Percentiles rank a stretch among this genome's conserved stretches.
Conservation (phyloP, 257 asterid species). For the Paraleonurus japonicus region DNA sequence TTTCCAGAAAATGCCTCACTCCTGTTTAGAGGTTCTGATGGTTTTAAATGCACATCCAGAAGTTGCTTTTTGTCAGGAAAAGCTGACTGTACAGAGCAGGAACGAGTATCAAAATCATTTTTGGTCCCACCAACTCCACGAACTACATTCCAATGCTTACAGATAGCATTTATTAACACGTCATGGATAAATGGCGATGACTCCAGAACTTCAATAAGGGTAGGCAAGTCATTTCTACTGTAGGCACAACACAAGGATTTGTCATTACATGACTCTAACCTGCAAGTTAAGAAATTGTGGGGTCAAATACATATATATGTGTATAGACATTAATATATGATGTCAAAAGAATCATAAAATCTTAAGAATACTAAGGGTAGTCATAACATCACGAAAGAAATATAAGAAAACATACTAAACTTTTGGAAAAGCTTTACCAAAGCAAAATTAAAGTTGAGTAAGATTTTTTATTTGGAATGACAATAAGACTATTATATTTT, state of each 20-base stretch:
- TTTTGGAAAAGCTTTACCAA: slow-evolving; percentile 6
- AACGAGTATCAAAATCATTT: slow-evolving; percentile 37
- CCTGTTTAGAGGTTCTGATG: slow-evolving; percentile 30
- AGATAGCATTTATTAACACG: slow-evolving; percentile 45
- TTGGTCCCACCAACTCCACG: slow-evolving; percentile 50
- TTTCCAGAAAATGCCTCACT: slow-evolving; percentile 35
- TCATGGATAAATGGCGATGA: slow-evolving; percentile 43
- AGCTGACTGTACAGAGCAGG: slow-evolving; percentile 34
- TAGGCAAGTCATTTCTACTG: slow-evolving; percentile 56
- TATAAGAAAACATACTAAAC: slow-evolving; percentile 8
- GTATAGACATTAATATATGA: not conserved
- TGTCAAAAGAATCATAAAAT: not conserved
- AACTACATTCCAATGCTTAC: slow-evolving; percentile 54
- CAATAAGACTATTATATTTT: not conserved
- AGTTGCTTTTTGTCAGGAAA: slow-evolving; percentile 31
- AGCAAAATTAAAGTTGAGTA: slow-evolving; percentile 3
- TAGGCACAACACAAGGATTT: slow-evolving; percentile 56
- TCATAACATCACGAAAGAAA: slow-evolving; percentile 13
- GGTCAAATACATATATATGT: slow-evolving; percentile 24
- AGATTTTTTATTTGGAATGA: not conserved
- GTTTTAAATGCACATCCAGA: slow-evolving; percentile 25
- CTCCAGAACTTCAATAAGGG: slow-evolving; percentile 61
- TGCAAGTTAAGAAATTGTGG: slow-evolving; percentile 41
- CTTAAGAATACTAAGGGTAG: not conserved
- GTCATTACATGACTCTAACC: slow-evolving; percentile 57